Base-by-base conservation (phyloP, 1,284 basidiomycete genomes). In the Microbotryum intermedium region DNA sequence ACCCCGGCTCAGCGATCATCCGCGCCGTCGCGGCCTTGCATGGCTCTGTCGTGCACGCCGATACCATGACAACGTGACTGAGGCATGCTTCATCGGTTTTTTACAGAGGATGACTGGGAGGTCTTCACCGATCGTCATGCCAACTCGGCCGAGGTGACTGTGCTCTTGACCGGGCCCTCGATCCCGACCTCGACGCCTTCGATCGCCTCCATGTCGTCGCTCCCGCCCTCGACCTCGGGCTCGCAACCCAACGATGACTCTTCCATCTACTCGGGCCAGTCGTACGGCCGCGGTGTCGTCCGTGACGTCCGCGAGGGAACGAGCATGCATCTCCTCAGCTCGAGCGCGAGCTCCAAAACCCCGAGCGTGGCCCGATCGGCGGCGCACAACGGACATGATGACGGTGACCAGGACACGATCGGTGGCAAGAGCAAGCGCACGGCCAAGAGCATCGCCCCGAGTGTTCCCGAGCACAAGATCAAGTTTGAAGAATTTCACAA, bases 401-500 rank as follows among this genome's bases (percentile, higher is more conserved):
- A 66, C 61, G 53, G 46, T 10, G 16, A 50, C 25, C 42, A 58
- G 49, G 39, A 28, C 16, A 2, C 30, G 55, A 11, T 29, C 50
- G 0, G 34, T 6, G 51, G 30, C 26, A 61, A 67, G 45, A 53
- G 23, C 26, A 56, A 52, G n/a, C 48, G 50, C 57, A 62, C 51
- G 52, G 47, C 26, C 16, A 61, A 59, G 57, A 59, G 54, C 21
- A 10, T 53, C 3, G 43, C 55, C 13, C 54, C 79, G 42, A 75
- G 76, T 3, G 76, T 80, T 0, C 84, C 82, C 1, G 79, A 82
- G 65, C 81, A 84, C 75, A 87, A 85, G 76, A 84, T 82, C 69
- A 82, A 85, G 55, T 92, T 92, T 70, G 82, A 88, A 68, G 83
- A 82, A 63, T 95, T 95, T 72, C 91, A 94, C 69, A 92, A 92